Base-by-base conservation (phyloP, 208 protist species). In the Endotrypanum monterogeii region DNA sequence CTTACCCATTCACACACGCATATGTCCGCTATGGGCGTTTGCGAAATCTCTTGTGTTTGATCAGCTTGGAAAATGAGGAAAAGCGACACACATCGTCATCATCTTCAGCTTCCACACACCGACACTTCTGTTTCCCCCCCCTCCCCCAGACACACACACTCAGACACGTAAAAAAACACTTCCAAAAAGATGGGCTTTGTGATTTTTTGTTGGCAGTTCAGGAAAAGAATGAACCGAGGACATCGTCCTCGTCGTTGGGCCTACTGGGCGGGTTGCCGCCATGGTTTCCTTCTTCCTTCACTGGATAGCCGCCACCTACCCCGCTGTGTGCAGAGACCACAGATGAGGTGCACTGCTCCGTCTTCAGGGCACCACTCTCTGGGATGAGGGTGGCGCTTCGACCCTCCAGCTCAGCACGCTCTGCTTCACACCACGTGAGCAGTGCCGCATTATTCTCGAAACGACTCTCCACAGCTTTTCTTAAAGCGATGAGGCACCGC, bases 351-450 rank as follows among this genome's bases (percentile, higher is more conserved):
- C 76, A 41, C 25, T 25, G 63, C 55, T 71, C 76, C 39, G 41
- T 71, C 76, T 80, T 80, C 52, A 73, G 54, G 12, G 30, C 63
- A 71, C 68, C 60, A 44, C 28, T 37, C 56, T 60, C n/a, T 28
- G 48, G 16, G 62, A n/a, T 60, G 8, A 30, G 23, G 7, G 60
- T 61, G 11, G 67, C 67, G 30, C 58, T 54, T 8, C 61, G 67
- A 9, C 80, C 89, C 4, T 89, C 80, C 70, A 91, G 62, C 52
- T 82, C 83, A 7, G 62, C 73, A 44, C 76, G 78, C 78, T 95
- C 84, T 41, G 79, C 79, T 25, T 87, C 85, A 54, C 89, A 85
- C 91, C 91, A 95, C 62, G 82, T 74, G 11, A 78, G 79, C 4
- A 95, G 69, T 28, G 85, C 65, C 9, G 60, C 54, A 14, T 84